A percentile compares a stretch with the other conserved stretches of the same genome.
Conservation (phyloP, 1,284 basidiomycete species). For the Ganoderma lingzhi region DNA sequence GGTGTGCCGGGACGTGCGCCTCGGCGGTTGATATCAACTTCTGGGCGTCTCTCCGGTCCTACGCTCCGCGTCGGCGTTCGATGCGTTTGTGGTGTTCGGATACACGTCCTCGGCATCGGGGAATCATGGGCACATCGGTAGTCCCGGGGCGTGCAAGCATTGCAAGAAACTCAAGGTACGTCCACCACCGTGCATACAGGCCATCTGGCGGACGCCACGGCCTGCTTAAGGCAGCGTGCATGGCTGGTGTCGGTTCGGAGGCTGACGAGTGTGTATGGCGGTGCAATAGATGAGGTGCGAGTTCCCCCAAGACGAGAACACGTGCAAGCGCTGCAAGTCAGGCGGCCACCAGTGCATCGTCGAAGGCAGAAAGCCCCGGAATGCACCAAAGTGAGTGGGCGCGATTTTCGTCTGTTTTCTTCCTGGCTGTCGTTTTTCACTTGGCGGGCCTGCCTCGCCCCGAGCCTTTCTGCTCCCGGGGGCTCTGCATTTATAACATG, state of each 20-base stretch:
- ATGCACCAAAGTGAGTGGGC: slow-evolving; percentile 76
- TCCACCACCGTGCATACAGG: slow-evolving; percentile 22
- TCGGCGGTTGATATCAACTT: slow-evolving; percentile 16
- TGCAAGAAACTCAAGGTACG: slow-evolving; percentile 87
- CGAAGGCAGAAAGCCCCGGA: slow-evolving; percentile 79
- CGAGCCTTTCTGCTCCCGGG: neutral
- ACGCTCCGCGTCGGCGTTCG: slow-evolving; percentile 17
- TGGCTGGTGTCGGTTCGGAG: slow-evolving; percentile 28
- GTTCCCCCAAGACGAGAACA: slow-evolving; percentile 71
- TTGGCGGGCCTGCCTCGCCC: slow-evolving; percentile 1
- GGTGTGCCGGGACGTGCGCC: slow-evolving; percentile 19
- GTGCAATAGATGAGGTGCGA: slow-evolving; percentile 79
- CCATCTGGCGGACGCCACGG: neutral
- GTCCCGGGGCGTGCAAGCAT: slow-evolving; percentile 80
- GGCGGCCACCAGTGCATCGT: slow-evolving; percentile 80
- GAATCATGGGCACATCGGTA: slow-evolving; percentile 40
- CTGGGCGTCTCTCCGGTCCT: slow-evolving; percentile 20
- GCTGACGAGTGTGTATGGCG: slow-evolving; percentile 29
- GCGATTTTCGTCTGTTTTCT: slow-evolving; percentile 7
- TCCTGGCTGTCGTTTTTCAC: neutral
- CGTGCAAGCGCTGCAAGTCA: slow-evolving; percentile 75
- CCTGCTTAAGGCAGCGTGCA: slow-evolving; percentile 17
- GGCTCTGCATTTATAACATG: neutral
- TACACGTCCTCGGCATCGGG: slow-evolving; percentile 14
- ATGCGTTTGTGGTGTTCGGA: neutral